Evolutionary conservation across 2,329 filamentous ascomycete genomes (phyloP), one percentile per base, ranked within the genome.

Genomic region (Didymella pinodella): DNA sequence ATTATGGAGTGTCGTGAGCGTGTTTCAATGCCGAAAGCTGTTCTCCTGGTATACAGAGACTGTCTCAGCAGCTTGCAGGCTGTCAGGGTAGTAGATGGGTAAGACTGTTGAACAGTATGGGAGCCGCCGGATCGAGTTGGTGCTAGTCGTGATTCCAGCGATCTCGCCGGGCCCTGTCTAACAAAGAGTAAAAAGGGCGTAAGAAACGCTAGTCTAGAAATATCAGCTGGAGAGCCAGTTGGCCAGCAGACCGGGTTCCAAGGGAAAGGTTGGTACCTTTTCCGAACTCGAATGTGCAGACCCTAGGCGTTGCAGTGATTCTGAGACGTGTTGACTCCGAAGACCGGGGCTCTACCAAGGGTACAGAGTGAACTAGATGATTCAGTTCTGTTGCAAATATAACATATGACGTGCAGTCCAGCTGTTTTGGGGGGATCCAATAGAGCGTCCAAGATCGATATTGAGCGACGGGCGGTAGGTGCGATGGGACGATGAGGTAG

Each of bases 361-460:
- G 31, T 54, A 36, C 32, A 38, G 31, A n/a, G 25, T 40, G 25
- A 18, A 25, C 28, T 25, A 40, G 28, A 50, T 2, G 14, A 38
- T 26, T 10, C 46, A 26, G 18, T 26, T 41, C 32, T 49, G 38
- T 11, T 48, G 50, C n/a, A 29, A 34, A 46, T 20, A 36, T 25
- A 68, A 26, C 47, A 47, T 54, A 28, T 53, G 31, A 16, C 61
- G 58, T 66, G 64, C 67, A 65, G 53, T 64, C 59, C 55, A 40
- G 69, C 71, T 48, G 46, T 44, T 18, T 44, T 20, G 47, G 28
- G 49, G 57, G 44, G 18, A 22, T 51, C 20, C 58, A 67, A 68
- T 64, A 62, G 63, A 61, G 49, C 59, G 57, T 53, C 46, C 59
- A 41, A 50, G 51, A 46, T 54, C 41, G 48, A 50, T 48, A 48